These are phyloP conservation scores for Ustulina deusta DNA, from an alignment of 2,329 filamentous ascomycete species.

Conservation along the genomic window DNA sequence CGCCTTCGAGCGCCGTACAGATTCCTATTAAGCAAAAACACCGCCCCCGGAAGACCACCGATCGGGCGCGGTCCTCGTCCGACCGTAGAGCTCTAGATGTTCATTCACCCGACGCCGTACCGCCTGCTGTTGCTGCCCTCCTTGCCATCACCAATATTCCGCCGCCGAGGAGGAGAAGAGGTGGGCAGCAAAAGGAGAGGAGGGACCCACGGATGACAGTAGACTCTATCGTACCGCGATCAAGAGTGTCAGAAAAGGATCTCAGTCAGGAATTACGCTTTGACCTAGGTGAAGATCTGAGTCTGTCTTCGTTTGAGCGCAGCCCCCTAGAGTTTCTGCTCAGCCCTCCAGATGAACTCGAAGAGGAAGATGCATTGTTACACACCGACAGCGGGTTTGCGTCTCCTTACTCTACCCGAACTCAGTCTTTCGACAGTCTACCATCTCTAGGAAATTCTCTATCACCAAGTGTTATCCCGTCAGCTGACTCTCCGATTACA, in stretches of 20 bases:
- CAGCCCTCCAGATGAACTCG: conserved; percentile 69
- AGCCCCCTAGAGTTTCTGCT: conserved; percentile 70
- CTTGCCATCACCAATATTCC: conserved; percentile 73
- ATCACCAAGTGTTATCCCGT: conserved; percentile 62
- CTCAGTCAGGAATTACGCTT: conserved; percentile 57
- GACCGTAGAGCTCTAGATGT: conserved; percentile 55
- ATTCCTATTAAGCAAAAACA: conserved; percentile 60
- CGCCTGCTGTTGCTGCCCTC: conserved; percentile 70
- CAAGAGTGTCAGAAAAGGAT: conserved; percentile 69
- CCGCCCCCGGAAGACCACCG: conserved; percentile 54
- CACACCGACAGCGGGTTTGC: conserved; percentile 65
- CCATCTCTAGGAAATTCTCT: conserved; percentile 70
- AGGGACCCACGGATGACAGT: conserved; percentile 61
- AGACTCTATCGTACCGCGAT: conserved; percentile 66
- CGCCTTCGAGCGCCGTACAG: conserved; percentile 65
- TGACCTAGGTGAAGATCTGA: conserved; percentile 37
- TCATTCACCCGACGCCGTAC: conserved; percentile 66
- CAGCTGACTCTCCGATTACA: conserved; percentile 62
- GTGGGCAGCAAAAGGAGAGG: conserved; percentile 47
- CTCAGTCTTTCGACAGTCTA: conserved; percentile 70
- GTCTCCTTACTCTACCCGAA: conserved; percentile 65
- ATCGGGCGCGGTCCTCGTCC: conserved; percentile 52
- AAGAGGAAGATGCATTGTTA: conserved; percentile 60
- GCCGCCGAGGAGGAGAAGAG: conserved; percentile 57
- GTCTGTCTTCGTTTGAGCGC: conserved; percentile 60